phyloP scores from a whole-genome alignment of 2,329 filamentous ascomycete genomes.

The Cladorrhinum sp. region DNA sequence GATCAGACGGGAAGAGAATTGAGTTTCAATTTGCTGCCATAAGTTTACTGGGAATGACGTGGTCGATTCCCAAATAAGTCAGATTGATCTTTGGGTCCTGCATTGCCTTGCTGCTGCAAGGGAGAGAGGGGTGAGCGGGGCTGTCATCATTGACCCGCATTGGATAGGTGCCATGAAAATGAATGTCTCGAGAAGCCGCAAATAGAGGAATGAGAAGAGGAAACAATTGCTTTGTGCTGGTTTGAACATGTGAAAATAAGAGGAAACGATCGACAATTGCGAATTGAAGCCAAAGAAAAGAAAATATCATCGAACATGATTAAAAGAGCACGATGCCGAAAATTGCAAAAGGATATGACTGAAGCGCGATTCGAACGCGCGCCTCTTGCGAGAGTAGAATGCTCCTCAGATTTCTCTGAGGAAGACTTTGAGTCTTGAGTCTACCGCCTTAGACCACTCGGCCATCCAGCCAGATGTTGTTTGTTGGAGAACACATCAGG shows the following conservation, averaged over 20 bases:
- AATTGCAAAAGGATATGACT: conserved; percentile 22
- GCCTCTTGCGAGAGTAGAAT: conserved; percentile 29
- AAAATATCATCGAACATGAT: too few species aligned
- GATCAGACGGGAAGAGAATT: background rate
- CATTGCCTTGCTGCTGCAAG: background rate
- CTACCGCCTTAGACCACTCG: conserved; percentile 29
- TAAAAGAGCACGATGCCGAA: too few species aligned
- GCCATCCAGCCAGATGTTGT: conserved; percentile 25
- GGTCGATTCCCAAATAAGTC: background rate
- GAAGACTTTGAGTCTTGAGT: conserved; percentile 26
- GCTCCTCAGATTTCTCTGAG: conserved; percentile 13
- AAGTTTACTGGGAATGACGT: background rate
- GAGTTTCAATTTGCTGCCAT: background rate
- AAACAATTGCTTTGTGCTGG: background rate
- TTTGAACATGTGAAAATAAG: too few species aligned
- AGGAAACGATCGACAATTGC: too few species aligned
- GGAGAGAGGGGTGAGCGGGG: background rate
- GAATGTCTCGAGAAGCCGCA: too few species aligned
- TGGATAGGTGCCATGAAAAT: background rate
- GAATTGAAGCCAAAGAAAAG: background rate
- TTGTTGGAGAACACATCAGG: too few species aligned
- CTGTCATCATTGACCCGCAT: background rate
- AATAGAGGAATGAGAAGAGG: too few species aligned
- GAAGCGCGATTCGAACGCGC: conserved; percentile 29
- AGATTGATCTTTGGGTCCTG: background rate